Evolutionary conservation across 2,329 filamentous ascomycete genomes (phyloP), one percentile per base, ranked within the genome.

Genomic region (Metarhizium album): DNA sequence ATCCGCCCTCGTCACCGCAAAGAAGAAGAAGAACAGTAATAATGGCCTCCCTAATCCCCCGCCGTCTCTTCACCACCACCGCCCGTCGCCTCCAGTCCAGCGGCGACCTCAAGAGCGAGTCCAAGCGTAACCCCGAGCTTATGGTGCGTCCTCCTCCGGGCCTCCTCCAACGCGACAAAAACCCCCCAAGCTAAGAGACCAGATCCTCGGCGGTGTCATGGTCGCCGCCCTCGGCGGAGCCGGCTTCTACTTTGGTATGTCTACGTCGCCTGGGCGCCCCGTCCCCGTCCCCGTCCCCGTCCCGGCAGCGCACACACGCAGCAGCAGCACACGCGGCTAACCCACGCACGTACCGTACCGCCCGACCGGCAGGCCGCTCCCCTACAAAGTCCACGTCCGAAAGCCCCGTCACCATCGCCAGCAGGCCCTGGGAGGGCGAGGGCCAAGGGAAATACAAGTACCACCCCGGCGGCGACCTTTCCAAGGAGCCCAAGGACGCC

Each of bases 141-240:
- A 59, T 70, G 64, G 69, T 73, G 65, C 68, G 70, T 71, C 62
- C 11, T 5, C 38, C 7, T 42, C 16, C n/a, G 3, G 5, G 6
- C 5, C 13, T 14, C 51, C 51, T 47, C 42, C 48, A 50, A 43
- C 6, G 47, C 49, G 49, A 14, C 24, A 14, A 18, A 29, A 29
- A 29, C 7, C 27, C 27, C 27, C 38, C 27, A 29, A 29, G 11
- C 46, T 51, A 31, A 48, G 40, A 40, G 53, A 13, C 18, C 7
- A 97, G 93, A 83, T 97, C 65, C 86, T 98, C 59, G 80, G 90
- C 57, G 87, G 82, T 65, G 84, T 97, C 69, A 95, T 97, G 89
- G 83, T 86, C 62, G 84, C 84, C 68, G 86, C 88, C 62, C 86
- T 96, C 65, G 83, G 84, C 64, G 83, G 93, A 62, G 91, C 88